phyloP scores from a whole-genome alignment of 2,329 filamentous ascomycete species.

The Huntiella abstrusa region DNA sequence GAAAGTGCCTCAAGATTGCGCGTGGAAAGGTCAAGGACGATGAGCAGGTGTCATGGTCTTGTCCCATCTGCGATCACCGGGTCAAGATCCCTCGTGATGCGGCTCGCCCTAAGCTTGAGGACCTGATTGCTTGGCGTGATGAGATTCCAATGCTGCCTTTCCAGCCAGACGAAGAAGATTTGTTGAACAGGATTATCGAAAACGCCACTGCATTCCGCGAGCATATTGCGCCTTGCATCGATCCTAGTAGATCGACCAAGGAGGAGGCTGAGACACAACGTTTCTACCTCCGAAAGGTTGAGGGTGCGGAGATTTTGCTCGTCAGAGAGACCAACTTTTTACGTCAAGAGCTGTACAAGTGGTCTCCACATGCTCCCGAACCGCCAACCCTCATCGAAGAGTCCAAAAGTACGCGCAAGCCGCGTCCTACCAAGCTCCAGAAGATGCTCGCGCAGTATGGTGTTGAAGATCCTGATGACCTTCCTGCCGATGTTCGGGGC shows the following conservation, averaged over 20 bases:
- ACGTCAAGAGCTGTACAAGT: slow-evolving; percentile 85
- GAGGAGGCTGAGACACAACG: slow-evolving; percentile 34
- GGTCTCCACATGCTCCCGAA: slow-evolving; percentile 73
- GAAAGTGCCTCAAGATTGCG: slow-evolving; percentile 94
- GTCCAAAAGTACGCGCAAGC: slow-evolving; percentile 85
- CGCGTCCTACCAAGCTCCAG: slow-evolving; percentile 87
- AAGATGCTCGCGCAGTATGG: slow-evolving; percentile 81
- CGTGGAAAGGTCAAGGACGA: slow-evolving; percentile 96
- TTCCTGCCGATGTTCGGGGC: slow-evolving; percentile 64
- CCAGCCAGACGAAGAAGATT: slow-evolving; percentile 85
- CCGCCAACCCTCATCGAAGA: slow-evolving; percentile 71
- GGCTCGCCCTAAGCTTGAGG: slow-evolving; percentile 83
- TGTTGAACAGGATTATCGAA: slow-evolving; percentile 69
- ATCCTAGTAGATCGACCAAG: slow-evolving; percentile 53
- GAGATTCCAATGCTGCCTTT: slow-evolving; percentile 71
- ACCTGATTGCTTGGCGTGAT: slow-evolving; percentile 65
- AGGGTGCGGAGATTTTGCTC: slow-evolving; percentile 85
- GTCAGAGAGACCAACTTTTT: slow-evolving; percentile 95
- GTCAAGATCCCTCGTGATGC: slow-evolving; percentile 94
- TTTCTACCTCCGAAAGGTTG: slow-evolving; percentile 92
- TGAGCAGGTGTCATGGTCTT: slow-evolving; percentile 69
- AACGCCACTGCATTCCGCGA: slow-evolving; percentile 70
- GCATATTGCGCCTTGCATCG: slow-evolving; percentile 63
- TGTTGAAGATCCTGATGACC: slow-evolving; percentile 74
- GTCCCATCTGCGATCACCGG: slow-evolving; percentile 92